A percentile compares a stretch with the other conserved stretches of the same genome.
These are phyloP conservation scores for Lotmaria passim DNA, from an alignment of 208 protist genomes.

Conservation along the genomic window DNA sequence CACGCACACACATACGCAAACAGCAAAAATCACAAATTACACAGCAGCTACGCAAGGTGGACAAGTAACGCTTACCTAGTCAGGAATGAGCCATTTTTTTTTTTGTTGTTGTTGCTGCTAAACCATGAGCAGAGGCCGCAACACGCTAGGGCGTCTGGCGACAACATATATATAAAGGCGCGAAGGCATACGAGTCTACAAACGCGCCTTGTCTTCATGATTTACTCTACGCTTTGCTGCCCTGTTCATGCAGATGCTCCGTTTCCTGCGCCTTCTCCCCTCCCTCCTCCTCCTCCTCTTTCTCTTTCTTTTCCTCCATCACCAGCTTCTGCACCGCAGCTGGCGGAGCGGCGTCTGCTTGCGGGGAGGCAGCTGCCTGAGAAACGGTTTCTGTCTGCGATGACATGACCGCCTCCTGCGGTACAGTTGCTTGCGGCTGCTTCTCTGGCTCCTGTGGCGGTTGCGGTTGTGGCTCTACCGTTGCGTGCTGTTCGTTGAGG, in stretches of 20 bases:
- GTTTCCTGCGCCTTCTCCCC: neutral
- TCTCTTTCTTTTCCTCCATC: neutral
- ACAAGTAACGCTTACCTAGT: too few relatives aligned
- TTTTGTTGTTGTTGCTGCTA: too few relatives aligned
- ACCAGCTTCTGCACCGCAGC: neutral
- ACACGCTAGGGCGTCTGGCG: too few relatives aligned
- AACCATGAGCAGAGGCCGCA: too few relatives aligned
- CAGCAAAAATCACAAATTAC: too few relatives aligned
- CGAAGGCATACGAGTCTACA: too few relatives aligned
- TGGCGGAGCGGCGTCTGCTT: neutral
- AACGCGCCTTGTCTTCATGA: too few relatives aligned
- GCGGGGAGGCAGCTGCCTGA: neutral
- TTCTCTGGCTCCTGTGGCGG: neutral
- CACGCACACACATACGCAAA: neutral
- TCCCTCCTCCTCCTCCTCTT: conserved; percentile 3
- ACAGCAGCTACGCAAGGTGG: too few relatives aligned
- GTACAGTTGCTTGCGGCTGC: neutral
- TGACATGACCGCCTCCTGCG: neutral
- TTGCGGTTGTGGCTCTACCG: conserved; percentile 2
- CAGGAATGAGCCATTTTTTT: neutral
- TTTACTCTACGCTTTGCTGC: neutral
- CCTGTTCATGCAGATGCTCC: neutral
- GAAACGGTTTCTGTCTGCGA: too few relatives aligned
- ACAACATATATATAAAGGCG: too few relatives aligned
- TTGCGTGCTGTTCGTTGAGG: neutral